Conservation (phyloP, 1,139 yeast species). For the Suhomyces bribrorum region DNA sequence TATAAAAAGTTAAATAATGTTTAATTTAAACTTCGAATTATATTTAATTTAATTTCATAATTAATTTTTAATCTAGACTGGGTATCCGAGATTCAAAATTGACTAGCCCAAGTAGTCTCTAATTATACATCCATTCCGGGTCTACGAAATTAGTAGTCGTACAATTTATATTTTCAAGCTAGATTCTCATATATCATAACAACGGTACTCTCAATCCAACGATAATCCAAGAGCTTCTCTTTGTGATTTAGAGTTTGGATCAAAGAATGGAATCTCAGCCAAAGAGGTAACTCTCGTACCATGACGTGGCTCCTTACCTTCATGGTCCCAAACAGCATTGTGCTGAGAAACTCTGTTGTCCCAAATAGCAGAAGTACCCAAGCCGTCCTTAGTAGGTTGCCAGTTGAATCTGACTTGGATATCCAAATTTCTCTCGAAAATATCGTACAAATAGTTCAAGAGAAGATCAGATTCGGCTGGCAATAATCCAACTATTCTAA, state of each 20-base stretch:
- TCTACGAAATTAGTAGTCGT: too few relatives aligned
- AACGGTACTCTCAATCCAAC: conserved; percentile 11
- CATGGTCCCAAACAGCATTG: conserved; percentile 54
- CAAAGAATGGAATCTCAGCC: conserved; percentile 57
- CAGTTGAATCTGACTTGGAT: conserved; percentile 51
- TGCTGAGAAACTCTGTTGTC: conserved; percentile 58
- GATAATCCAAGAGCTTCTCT: conserved; percentile 53
- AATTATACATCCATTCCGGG: too few relatives aligned
- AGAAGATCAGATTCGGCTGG: conserved; percentile 40
- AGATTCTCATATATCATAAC: not conserved
- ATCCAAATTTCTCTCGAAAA: conserved; percentile 47
- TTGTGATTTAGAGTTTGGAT: conserved; percentile 52
- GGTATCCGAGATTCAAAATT: too few relatives aligned
- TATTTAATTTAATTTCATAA: too few relatives aligned
- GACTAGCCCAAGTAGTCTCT: too few relatives aligned
- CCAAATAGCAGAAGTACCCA: conserved; percentile 60
- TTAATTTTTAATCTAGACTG: too few relatives aligned
- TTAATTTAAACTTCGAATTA: too few relatives aligned
- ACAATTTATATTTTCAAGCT: too few relatives aligned
- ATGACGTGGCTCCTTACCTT: conserved; percentile 51
- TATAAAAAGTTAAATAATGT: too few relatives aligned
- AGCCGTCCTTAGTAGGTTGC: conserved; percentile 49
- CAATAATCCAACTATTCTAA: conserved; percentile 45
- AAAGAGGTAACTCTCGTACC: conserved; percentile 61
- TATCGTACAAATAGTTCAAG: conserved; percentile 40